Evolutionary conservation across 164 flowering plant genomes (phyloP), one percentile per base, ranked within the genome.

Genomic region (Stephania japonica): DNA sequence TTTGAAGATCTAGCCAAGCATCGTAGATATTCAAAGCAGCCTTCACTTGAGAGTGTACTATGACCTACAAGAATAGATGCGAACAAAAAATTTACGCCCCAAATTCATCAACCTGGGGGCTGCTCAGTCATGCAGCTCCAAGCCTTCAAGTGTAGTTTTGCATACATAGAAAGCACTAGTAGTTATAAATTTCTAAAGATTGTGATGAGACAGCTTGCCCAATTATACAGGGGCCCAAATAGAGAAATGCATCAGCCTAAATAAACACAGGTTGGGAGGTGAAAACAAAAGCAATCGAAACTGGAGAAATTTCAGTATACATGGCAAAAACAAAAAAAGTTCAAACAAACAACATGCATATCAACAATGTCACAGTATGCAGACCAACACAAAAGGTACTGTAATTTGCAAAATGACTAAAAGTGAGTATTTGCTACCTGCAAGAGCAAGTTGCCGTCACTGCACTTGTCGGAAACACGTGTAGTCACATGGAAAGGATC

Each of bases 1-100:
- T 89, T 88, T 93, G 98, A 80, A 96, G 99, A 82, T 91, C 94
- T 75, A 96, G 85, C 97, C 97, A 91, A 73, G 97, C 97, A 90
- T 93, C 98, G 81, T 79, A 77, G 73, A 96, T 82, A 67, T 91
- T 88, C 78, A 91, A 80, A 62, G 87, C 81, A 75, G 97, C 92
- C 80, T 91, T 90, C 74, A 96, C 97, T 84, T 91, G 97, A 49
- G 99, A 96, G 72, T 90, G 90, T 43, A 96, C 79, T 68, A 85
- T 89, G 73, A 93, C 97, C 99, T 95, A 79, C 14, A 19, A 59
- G 21, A 59, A 77, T 43, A 80, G 11, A 10, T 23, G 68, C 16
- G 25, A 70, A 68, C 21, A 65, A 25, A 50, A 59, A 26, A 19
- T 24, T 65, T n/a, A 72, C 67, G 50, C 56, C 63, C 6, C 53